Evolutionary conservation across 257 asterid genomes (phyloP), one percentile per base, ranked within the genome.

Genomic region (Fraxinus quadrangulata): DNA sequence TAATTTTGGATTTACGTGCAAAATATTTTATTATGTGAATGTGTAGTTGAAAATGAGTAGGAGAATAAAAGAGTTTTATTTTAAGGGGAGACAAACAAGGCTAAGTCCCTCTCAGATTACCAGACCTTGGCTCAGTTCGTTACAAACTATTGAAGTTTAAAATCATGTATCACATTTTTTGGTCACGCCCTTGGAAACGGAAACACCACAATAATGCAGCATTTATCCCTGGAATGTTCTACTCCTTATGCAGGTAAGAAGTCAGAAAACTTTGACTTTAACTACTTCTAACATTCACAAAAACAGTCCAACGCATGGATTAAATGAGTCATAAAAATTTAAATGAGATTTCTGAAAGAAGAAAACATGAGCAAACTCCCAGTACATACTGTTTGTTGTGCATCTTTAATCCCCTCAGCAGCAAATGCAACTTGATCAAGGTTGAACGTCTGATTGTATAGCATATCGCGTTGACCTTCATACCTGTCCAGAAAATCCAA

Each of bases 401-500:
- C 98, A 90, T 95, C 98, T 88, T 93, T 95, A 37, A 95, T 93
- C 76, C 98, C 99, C 82, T 95, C 99, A 75, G 99, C 78, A 82
- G 99, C 99, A 89, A 95, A 95, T 73, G 97, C 86, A 80, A 95
- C 98, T 93, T 93, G 97, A 82, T 93, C 99, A 34, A 95, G 88
- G 86, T 91, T 95, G 87, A 90, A 95, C 19, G 98, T 95, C 91
- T 93, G 98, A 80, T 93, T 93, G 81, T 86, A 95, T 5, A 93
- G 93, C 98, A 95, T 93, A 84, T 93, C 99, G 0, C 99, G 99
- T 83, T 95, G 99, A 66, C 96, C 96, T 90, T 95, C 98, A 80
- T 95, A 91, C 97, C 99, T 95, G 83, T 45, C 66, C 84, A 83
- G 63, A 71, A 72, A 28, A n/a, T 76, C 81, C 47, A 61, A 77